Percentiles rank a stretch among this genome's conserved stretches.
Conservation (phyloP, 805 yeast species). For the Clavispora fructus region DNA sequence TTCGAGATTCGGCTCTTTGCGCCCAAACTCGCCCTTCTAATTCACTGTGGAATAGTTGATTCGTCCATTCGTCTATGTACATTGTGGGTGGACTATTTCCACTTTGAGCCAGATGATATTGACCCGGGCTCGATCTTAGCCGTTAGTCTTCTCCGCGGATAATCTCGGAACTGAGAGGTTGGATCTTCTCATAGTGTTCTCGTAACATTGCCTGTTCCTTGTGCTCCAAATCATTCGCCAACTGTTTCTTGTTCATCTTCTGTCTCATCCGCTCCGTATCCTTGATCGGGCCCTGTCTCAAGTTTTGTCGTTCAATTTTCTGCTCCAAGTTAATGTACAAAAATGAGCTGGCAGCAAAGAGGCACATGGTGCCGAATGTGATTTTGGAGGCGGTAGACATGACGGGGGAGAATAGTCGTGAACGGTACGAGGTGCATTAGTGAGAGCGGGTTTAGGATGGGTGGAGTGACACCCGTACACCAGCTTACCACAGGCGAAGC, state of each 20-base stretch:
- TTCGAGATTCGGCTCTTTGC: not conserved
- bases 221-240: slow-evolving; percentile 59
- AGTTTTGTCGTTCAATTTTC: slow-evolving; percentile 60
- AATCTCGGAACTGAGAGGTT: slow-evolving; percentile 48
- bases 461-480: not conserved
- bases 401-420: not conserved
- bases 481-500: not conserved
- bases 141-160: slow-evolving; percentile 26
- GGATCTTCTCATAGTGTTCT: slow-evolving; percentile 51
- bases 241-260: slow-evolving; percentile 38
- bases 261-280: slow-evolving; percentile 62
- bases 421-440: not conserved
- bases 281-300: slow-evolving; percentile 79
- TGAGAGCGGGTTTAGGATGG: not conserved
- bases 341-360: slow-evolving; percentile 54
- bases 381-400: slow-evolving; percentile 82
- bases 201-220: slow-evolving; percentile 56
- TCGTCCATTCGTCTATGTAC: not conserved
- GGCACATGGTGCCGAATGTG: slow-evolving; percentile 58
- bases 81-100: not conserved
- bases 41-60: too few species aligned
- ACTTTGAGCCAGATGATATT: not conserved
- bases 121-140: not conserved
- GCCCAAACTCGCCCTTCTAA: too few species aligned
- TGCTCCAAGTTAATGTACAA: slow-evolving; percentile 69